Percentiles rank a stretch among this genome's conserved stretches.
These are phyloP conservation scores for Aspergillus fijiensis DNA, from an alignment of 2,329 filamentous ascomycete genomes.

Conservation along the genomic window DNA sequence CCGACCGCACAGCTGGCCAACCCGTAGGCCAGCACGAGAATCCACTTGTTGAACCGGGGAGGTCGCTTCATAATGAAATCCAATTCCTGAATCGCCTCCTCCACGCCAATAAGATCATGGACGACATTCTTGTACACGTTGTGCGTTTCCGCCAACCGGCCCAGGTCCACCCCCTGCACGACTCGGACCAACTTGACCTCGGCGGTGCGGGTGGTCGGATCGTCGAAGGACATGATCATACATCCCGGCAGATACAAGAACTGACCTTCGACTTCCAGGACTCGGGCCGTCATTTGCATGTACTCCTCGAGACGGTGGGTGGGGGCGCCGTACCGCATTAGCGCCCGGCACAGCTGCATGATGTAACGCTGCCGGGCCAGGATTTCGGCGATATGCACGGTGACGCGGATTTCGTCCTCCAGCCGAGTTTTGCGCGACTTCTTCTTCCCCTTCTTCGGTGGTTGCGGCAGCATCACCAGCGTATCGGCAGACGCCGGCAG, in stretches of 20 bases:
- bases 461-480: constrained; percentile 17
- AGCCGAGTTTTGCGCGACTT: constrained; percentile 26
- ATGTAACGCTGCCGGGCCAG: constrained; percentile 79
- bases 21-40: constrained; percentile 66
- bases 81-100: constrained; percentile 42
- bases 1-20: constrained; percentile 72
- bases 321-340: constrained; percentile 88
- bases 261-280: constrained; percentile 82
- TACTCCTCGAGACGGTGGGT: constrained; percentile 88
- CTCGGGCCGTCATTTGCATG: constrained; percentile 80
- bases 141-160: constrained; percentile 43
- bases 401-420: constrained; percentile 55
- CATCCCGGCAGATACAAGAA: constrained; percentile 69
- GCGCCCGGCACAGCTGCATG: constrained; percentile 75
- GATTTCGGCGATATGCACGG: constrained; percentile 64
- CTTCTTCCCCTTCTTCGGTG: constrained; percentile 23
- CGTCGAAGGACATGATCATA: constrained; percentile 67
- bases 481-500: constrained; percentile 29
- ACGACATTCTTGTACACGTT: constrained; percentile 47
- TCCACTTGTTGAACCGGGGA: constrained; percentile 54
- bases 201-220: constrained; percentile 43
- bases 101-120: constrained; percentile 44
- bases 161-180: constrained; percentile 42
- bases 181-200: constrained; percentile 44
- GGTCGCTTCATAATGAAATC: constrained; percentile 56